These are phyloP conservation scores for Chrysoporthe puriensis DNA, from an alignment of 2,329 filamentous ascomycete species.

Conservation along the genomic window DNA sequence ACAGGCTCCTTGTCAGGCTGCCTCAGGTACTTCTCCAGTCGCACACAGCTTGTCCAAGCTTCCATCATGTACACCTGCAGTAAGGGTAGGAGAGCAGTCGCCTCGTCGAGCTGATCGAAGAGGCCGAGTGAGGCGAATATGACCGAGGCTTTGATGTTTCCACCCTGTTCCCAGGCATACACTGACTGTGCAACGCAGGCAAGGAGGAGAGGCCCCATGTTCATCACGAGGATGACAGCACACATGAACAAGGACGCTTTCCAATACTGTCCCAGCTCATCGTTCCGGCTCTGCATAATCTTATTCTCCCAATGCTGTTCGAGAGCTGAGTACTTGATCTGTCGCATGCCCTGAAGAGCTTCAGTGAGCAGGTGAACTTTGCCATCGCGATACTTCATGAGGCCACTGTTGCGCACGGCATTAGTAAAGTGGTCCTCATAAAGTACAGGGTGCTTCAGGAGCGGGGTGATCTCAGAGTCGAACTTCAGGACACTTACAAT, in stretches of 20 bases:
- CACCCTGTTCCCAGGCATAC: constrained; percentile 39
- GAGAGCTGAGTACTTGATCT: constrained; percentile 44
- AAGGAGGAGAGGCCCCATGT: constrained; percentile 39
- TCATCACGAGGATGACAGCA: constrained; percentile 37
- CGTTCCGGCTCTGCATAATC: constrained; percentile 40
- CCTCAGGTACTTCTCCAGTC: constrained; percentile 40
- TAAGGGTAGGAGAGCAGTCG: constrained; percentile 38
- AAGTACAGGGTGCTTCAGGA: neutral
- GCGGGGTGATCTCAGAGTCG: neutral
- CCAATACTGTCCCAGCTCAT: constrained; percentile 42
- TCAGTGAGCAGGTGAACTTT: constrained; percentile 42
- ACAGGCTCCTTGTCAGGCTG: constrained; percentile 38
- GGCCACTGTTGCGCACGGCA: constrained; percentile 25
- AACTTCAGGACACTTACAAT: constrained; percentile 26
- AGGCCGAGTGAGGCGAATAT: constrained; percentile 42
- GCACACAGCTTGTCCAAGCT: constrained; percentile 41
- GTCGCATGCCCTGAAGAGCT: constrained; percentile 43
- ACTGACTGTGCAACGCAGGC: constrained; percentile 38
- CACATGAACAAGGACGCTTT: constrained; percentile 38
- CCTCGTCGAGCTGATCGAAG: constrained; percentile 42
- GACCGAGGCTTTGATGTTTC: constrained; percentile 39
- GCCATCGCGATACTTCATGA: constrained; percentile 42
- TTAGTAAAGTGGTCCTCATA: neutral
- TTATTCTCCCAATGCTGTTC: constrained; percentile 41
- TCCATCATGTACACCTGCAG: constrained; percentile 41